phyloP scores from a whole-genome alignment of 768 basidiomycete genomes.

The Hygrocybe coccinea region DNA sequence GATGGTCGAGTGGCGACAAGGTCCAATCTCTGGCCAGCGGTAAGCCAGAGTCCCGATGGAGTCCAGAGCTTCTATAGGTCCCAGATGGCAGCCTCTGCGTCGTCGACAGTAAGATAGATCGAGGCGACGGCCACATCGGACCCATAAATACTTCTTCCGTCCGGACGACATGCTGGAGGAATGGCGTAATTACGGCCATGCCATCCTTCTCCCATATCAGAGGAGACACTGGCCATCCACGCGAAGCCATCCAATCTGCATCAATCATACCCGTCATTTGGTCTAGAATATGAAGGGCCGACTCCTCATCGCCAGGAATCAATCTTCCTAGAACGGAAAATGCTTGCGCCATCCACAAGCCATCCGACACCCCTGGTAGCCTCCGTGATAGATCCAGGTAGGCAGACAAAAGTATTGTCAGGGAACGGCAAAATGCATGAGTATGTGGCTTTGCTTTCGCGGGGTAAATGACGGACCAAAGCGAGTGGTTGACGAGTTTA shows the following conservation, averaged over 20 bases:
- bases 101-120: slow-evolving; percentile 52
- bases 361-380: slow-evolving; percentile 50
- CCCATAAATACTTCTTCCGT: slow-evolving; percentile 41
- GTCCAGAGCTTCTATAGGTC: slow-evolving; percentile 8
- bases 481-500: slow-evolving; percentile 42
- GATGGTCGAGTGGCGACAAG: slow-evolving; percentile 64
- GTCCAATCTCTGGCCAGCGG: slow-evolving; percentile 62
- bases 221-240: slow-evolving; percentile 33
- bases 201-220: slow-evolving; percentile 51
- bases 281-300: slow-evolving; percentile 41
- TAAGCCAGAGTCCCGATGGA: slow-evolving; percentile 33
- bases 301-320: slow-evolving; percentile 72
- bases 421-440: slow-evolving; percentile 43
- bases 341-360: slow-evolving; percentile 65
- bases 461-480: slow-evolving; percentile 42
- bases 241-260: slow-evolving; percentile 37
- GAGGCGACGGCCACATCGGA: slow-evolving; percentile 46
- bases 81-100: slow-evolving; percentile 47
- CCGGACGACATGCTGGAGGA: slow-evolving; percentile 47
- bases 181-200: slow-evolving; percentile 51
- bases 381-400: slow-evolving; percentile 58
- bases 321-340: slow-evolving; percentile 51
- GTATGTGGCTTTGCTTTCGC: slow-evolving; percentile 16
- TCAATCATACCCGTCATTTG: slow-evolving; percentile 37
- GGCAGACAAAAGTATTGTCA: slow-evolving; percentile 48